Evolutionary conservation across 192 early-diverging fungal species (phyloP).

Genomic region (Entomortierella lignicola): DNA sequence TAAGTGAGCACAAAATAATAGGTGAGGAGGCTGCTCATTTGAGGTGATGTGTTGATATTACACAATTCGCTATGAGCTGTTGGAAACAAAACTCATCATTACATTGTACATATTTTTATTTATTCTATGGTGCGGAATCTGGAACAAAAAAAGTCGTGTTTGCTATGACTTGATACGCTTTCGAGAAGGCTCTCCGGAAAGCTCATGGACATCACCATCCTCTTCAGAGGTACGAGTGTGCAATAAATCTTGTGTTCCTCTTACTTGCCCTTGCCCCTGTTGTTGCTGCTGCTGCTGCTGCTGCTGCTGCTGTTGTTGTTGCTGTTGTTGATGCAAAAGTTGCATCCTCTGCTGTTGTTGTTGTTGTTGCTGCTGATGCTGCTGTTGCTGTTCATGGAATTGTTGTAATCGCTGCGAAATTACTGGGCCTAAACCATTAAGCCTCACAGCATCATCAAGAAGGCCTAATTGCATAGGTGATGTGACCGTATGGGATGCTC

Average conservation of each 20-base stretch:
- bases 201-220: slow-evolving; percentile 14
- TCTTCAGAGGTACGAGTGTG: neutral
- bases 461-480: slow-evolving; percentile 14
- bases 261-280: neutral
- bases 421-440: slow-evolving; percentile 7
- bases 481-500: slow-evolving; percentile 1
- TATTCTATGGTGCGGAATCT: neutral
- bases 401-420: slow-evolving; percentile 16
- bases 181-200: slow-evolving; percentile 19
- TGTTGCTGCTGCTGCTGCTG: slow-evolving; percentile 24
- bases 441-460: slow-evolving; percentile 12
- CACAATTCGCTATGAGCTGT: too few species aligned
- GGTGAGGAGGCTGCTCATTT: too few species aligned
- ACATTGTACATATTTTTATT: too few species aligned
- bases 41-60: too few species aligned
- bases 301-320: slow-evolving; percentile 26
- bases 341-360: too few species aligned
- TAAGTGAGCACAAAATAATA: too few species aligned
- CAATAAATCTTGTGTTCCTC: neutral
- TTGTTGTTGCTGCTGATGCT: slow-evolving; percentile 12
- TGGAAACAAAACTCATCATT: too few species aligned
- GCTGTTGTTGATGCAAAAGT: slow-evolving; percentile 26
- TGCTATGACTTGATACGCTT: slow-evolving; percentile 24
- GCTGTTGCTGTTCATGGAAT: slow-evolving; percentile 28
- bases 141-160: neutral